Evolutionary conservation across 495 filamentous ascomycete genomes (phyloP).

Genomic region (Choiromyces venosus): DNA sequence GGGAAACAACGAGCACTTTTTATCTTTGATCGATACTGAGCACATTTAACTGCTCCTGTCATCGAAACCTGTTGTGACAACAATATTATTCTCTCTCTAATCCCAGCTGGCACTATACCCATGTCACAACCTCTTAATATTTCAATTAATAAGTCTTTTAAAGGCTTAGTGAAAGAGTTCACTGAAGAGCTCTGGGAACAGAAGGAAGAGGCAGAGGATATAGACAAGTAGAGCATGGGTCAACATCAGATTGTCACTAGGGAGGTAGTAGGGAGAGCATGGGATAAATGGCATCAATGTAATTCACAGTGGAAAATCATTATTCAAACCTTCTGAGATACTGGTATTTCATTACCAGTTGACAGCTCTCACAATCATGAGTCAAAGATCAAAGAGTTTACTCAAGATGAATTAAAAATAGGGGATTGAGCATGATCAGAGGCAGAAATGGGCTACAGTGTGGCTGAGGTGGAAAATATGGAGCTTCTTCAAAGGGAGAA

Average conservation of each 20-base stretch:
- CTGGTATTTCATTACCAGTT: too few relatives aligned
- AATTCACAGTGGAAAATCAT: constrained; percentile 3
- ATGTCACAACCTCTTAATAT: background rate
- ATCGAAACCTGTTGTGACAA: background rate
- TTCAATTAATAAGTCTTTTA: constrained; percentile 12
- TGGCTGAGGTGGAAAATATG: background rate
- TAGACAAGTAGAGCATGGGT: constrained; percentile 8
- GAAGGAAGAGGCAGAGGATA: constrained; percentile 3
- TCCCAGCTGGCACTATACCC: background rate
- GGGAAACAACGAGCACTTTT: background rate
- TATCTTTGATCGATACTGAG: constrained; percentile 1
- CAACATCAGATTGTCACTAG: constrained; percentile 5
- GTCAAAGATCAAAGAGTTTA: too few relatives aligned
- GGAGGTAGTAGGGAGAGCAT: background rate
- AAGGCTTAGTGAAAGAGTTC: constrained; percentile 2
- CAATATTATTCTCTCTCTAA: constrained; percentile 6
- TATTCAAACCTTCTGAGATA: background rate
- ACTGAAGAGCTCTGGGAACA: background rate
- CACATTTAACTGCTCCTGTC: background rate
- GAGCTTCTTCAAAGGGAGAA: background rate
- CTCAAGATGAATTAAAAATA: too few relatives aligned
- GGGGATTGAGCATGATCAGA: constrained; percentile 4
- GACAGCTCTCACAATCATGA: too few relatives aligned
- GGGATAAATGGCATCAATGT: constrained; percentile 7
- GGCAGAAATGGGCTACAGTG: background rate